Percentiles rank a stretch among this genome's conserved stretches.
Conservation (phyloP, 1,139 yeast genomes). For the Lodderomyces theae region DNA sequence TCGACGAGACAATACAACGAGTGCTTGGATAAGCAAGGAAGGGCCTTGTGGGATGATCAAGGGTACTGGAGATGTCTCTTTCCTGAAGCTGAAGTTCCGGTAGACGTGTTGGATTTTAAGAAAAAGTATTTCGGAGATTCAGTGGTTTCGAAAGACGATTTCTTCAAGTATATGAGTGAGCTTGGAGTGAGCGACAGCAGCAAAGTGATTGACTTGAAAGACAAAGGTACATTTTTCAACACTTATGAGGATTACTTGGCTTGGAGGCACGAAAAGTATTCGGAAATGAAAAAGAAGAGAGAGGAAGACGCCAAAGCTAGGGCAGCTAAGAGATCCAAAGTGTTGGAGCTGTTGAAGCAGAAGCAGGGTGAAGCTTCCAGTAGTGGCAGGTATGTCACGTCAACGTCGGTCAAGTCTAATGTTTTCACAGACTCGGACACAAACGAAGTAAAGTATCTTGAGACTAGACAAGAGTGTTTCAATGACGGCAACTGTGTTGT, state of each 20-base stretch:
- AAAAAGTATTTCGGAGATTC: slow-evolving; percentile 22
- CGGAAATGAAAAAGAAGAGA: slow-evolving; percentile 22
- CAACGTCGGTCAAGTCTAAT: slow-evolving; percentile 48
- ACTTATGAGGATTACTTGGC: slow-evolving; percentile 63
- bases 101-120: slow-evolving; percentile 31
- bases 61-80: slow-evolving; percentile 90
- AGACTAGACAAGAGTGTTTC: slow-evolving; percentile 51
- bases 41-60: slow-evolving; percentile 71
- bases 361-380: slow-evolving; percentile 3
- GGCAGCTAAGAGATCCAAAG: slow-evolving; percentile 5
- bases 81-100: slow-evolving; percentile 52
- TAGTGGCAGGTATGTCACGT: slow-evolving; percentile 32
- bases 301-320: slow-evolving; percentile 9
- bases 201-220: slow-evolving; percentile 35
- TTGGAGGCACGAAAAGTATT: slow-evolving; percentile 62
- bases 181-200: slow-evolving; percentile 13
- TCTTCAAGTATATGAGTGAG: slow-evolving; percentile 23
- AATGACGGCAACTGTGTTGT: slow-evolving; percentile 62
- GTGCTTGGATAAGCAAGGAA: slow-evolving; percentile 64
- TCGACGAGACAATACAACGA: slow-evolving; percentile 55
- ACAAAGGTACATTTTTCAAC: slow-evolving; percentile 47
- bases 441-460: slow-evolving; percentile 52
- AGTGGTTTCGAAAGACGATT: slow-evolving; percentile 54
- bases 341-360: neutral
- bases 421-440: slow-evolving; percentile 51